Conservation (phyloP, 2,329 filamentous ascomycete species). For the Whalleya microplaca region DNA sequence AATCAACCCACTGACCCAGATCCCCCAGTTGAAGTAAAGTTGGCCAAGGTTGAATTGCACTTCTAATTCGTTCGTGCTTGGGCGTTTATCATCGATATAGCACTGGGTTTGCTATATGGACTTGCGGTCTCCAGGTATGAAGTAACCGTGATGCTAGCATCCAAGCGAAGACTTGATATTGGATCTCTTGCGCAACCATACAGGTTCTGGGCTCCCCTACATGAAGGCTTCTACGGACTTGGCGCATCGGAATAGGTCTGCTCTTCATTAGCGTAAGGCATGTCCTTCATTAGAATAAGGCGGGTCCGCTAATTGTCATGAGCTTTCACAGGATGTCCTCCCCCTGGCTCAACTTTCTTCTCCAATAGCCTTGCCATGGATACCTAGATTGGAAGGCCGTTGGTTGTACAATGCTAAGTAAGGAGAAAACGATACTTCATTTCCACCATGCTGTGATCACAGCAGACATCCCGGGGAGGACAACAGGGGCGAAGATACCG, state of each 20-base stretch:
- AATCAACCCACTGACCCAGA: background rate
- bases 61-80: background rate
- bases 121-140: background rate
- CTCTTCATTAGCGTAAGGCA: background rate
- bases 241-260: background rate
- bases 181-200: background rate
- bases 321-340: background rate
- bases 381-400: background rate
- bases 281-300: background rate
- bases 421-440: background rate
- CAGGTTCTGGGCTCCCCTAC: background rate
- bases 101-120: background rate
- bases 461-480: background rate
- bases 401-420: background rate
- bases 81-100: background rate
- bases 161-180: background rate
- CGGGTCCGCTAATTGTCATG: background rate
- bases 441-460: background rate
- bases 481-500: background rate
- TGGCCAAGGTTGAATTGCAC: background rate
- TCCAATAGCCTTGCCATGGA: background rate
- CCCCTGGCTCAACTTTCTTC: background rate
- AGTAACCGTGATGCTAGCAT: background rate
- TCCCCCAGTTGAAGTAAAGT: too few species aligned
- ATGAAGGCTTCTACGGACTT: background rate